A percentile compares a stretch with the other conserved stretches of the same genome.
Evolutionary conservation across 2,329 filamentous ascomycete genomes (phyloP).

Genomic region (Stachybotrys elegans): DNA sequence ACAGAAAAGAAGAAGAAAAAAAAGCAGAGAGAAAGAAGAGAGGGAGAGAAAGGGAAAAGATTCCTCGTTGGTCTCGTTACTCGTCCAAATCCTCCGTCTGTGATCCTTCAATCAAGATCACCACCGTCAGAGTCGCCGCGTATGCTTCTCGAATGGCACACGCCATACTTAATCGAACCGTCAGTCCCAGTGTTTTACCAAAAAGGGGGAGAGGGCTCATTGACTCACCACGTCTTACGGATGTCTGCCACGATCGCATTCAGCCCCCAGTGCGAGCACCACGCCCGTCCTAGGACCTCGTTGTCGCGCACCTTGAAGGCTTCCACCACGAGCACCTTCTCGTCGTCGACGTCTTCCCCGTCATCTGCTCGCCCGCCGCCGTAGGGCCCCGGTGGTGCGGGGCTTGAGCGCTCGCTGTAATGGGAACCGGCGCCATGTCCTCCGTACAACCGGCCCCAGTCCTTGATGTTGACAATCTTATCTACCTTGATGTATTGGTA

Average conservation of each 20-base stretch:
- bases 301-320: conserved; percentile 70
- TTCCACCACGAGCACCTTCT: conserved; percentile 66
- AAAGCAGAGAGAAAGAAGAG: background rate
- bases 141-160: conserved; percentile 73
- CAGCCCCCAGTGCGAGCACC: conserved; percentile 72
- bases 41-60: background rate
- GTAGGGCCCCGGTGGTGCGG: conserved; percentile 16
- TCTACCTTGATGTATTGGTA: conserved; percentile 57
- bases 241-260: conserved; percentile 67
- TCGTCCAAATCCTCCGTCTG: conserved; percentile 37
- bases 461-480: conserved; percentile 57
- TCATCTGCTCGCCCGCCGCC: conserved; percentile 14
- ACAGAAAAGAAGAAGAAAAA: background rate
- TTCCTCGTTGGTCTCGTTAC: background rate
- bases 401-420: conserved; percentile 29
- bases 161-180: conserved; percentile 47
- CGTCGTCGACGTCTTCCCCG: conserved; percentile 45
- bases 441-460: conserved; percentile 54
- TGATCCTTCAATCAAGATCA: conserved; percentile 59
- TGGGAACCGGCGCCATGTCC: conserved; percentile 15
- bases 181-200: conserved; percentile 4
- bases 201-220: background rate
- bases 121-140: conserved; percentile 66
- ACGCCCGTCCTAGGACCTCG: conserved; percentile 70
- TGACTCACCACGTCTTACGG: conserved; percentile 58